Percentiles rank a stretch among this genome's conserved stretches.
phyloP scores from a whole-genome alignment of 768 basidiomycete species.

The Dacryopinax primogenitus region DNA sequence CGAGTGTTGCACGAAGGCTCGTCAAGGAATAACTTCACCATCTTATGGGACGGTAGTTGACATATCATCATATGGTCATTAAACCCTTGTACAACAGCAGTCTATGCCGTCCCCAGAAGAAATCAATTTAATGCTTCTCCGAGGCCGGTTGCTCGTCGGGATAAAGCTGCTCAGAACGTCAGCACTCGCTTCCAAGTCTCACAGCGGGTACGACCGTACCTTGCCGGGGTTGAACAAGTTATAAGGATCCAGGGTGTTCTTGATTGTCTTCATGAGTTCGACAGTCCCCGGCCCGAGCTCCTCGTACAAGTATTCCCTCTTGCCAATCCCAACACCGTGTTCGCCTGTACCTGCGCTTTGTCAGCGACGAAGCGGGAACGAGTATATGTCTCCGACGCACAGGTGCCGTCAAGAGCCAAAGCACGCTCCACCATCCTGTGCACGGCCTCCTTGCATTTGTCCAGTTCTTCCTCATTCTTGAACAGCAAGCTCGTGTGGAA shows the following conservation, averaged over 20 bases:
- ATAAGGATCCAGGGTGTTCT: conserved; percentile 61
- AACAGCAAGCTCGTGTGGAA: conserved; percentile 46
- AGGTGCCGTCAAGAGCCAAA: conserved; percentile 60
- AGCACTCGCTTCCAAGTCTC: neutral
- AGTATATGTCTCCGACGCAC: conserved; percentile 28
- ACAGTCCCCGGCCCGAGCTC: conserved; percentile 78
- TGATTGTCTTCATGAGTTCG: conserved; percentile 74
- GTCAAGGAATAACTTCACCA: conserved; percentile 67
- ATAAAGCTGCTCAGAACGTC: neutral
- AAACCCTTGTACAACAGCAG: no score
- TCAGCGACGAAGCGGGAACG: neutral
- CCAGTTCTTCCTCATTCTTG: conserved; percentile 43
- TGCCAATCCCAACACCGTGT: conserved; percentile 79
- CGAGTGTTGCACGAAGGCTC: conserved; percentile 43
- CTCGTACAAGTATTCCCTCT: conserved; percentile 66
- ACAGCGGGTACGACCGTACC: conserved; percentile 19
- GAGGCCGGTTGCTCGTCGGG: neutral
- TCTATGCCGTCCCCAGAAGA: no score
- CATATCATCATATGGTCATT: no score
- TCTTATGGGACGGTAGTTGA: conserved; percentile 31
- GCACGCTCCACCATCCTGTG: conserved; percentile 54
- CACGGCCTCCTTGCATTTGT: conserved; percentile 42
- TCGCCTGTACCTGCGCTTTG: conserved; percentile 55
- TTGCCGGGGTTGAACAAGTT: conserved; percentile 84
- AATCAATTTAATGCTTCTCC: neutral